Base-by-base conservation (phyloP, 139 green algal genomes). In the Raphidocelis subcapitata region DNA sequence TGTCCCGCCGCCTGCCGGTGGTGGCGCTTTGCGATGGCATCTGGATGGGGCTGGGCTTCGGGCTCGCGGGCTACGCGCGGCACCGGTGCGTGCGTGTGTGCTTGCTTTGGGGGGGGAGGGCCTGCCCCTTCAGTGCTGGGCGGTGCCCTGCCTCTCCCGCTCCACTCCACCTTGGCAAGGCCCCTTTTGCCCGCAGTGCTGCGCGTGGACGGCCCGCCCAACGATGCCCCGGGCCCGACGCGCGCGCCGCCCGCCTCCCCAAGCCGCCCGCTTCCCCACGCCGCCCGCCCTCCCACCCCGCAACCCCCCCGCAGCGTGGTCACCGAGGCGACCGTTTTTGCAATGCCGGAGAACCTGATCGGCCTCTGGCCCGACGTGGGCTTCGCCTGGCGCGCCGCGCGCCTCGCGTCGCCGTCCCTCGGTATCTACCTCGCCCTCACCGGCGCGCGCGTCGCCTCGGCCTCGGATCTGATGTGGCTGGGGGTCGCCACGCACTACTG, bases 21-120 rank as follows among this genome's bases (percentile, higher is more conserved):
- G 69, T 76, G 18, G 29, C 69, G 0, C 47, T 64, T 29, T 76
- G 69, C 59, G 44, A 76, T 49, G 69, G 69, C 59, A 76, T 76
- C 3, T 76, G 69, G 69, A 76, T 76, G 69, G 69, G 69, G 15
- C 35, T 76, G 32, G 69, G 69, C 14, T 76, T 76, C 60, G 69
- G 69, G 1, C 46, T 76, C 32, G 69, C 69, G 0, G 69, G 69
- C 1, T 76, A 51, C 56, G 57, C 41, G 12, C 31, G 44, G 4
- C 47, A 63, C 59, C 8, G 41, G 41, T 49, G 41, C n/a, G n/a
- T n/a, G n/a, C n/a, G n/a, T n/a, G n/a, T n/a, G n/a, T n/a, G n/a
- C n/a, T n/a, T 49, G 41, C 8, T 49, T 12, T 49, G 41, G 41
- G 12, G 41, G 12, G 41, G 41, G 41, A 8, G 41, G 8, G 8